Conservation (phyloP, 768 basidiomycete genomes). For the Pisolithus tinctorius region DNA sequence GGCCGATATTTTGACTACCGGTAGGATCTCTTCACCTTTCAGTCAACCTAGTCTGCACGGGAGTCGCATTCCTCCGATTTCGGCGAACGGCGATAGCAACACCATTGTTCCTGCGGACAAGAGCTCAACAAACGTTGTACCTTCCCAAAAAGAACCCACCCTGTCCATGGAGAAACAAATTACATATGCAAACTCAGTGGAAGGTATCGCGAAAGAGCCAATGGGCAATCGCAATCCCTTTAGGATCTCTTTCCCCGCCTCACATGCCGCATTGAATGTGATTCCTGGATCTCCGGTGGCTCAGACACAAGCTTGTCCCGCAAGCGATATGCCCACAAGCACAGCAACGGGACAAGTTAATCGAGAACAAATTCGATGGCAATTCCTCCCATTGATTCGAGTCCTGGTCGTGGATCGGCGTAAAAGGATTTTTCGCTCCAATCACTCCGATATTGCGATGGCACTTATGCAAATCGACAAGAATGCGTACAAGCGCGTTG, state of each 20-base stretch:
- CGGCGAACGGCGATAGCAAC: not conserved
- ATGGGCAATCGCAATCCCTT: not conserved
- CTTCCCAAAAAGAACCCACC: not conserved
- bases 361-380: constrained; percentile 11
- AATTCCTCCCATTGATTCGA: constrained; percentile 26
- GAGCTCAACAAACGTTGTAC: not conserved
- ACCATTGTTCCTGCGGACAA: not conserved
- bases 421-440: constrained; percentile 28
- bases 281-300: not conserved
- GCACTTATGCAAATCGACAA: constrained; percentile 26
- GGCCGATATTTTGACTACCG: not conserved
- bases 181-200: not conserved
- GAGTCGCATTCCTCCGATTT: not conserved
- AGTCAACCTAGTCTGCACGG: not conserved
- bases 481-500: constrained; percentile 18
- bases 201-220: not conserved
- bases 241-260: not conserved
- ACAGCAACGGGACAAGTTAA: not conserved
- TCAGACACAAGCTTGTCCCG: too few relatives aligned
- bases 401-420: constrained; percentile 16
- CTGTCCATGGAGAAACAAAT: not conserved
- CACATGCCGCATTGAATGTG: not conserved
- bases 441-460: constrained; percentile 32
- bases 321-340: too few relatives aligned
- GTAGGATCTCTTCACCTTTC: not conserved